Evolutionary conservation across 441 rosid species (phyloP).

Genomic region (Biscutella auriculata): DNA sequence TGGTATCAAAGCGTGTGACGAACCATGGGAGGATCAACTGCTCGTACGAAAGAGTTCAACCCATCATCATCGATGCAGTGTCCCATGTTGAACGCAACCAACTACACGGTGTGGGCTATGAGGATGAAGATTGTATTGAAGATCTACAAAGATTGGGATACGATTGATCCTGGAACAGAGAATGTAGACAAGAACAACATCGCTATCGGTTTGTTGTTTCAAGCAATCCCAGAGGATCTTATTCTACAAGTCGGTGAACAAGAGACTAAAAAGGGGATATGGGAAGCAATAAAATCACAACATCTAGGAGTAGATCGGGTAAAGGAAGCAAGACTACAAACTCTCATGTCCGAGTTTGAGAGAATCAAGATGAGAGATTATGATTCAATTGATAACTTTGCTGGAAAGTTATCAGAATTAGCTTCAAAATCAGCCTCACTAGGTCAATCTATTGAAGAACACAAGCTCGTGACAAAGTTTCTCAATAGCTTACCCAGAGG

Average conservation of each 20-base stretch:
- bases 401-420: neutral
- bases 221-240: neutral
- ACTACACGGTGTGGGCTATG: neutral
- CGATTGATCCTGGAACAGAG: neutral
- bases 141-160: neutral
- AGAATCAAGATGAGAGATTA: neutral
- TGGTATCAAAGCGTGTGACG: too few species aligned
- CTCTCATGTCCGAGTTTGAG: neutral
- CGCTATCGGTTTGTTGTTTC: neutral
- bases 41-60: too few species aligned
- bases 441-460: neutral
- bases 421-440: neutral
- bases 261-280: neutral
- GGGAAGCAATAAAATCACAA: neutral
- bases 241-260: neutral
- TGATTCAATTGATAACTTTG: neutral
- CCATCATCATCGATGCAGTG: neutral
- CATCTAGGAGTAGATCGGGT: neutral
- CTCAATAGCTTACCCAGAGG: neutral
- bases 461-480: neutral
- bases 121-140: neutral
- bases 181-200: neutral
- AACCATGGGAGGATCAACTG: too few species aligned
- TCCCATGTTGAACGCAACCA: neutral
- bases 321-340: neutral